Evolutionary conservation across 177 flowering plant genomes (phyloP).

Genomic region (Vitis hybrid): DNA sequence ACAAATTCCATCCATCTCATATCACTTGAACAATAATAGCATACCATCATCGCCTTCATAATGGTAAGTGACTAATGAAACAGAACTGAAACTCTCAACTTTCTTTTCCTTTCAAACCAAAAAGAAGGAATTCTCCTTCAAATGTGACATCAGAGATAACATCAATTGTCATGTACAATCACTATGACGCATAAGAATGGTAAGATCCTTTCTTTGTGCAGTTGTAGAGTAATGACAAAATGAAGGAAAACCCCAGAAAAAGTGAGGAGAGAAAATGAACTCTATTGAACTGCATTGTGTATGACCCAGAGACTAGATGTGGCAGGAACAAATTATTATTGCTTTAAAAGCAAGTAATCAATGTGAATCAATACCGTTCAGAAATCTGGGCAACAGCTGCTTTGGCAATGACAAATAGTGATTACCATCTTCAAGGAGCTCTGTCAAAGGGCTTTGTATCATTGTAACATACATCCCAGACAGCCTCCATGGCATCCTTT

Average conservation of each 20-base stretch:
- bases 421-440: constrained; percentile 59
- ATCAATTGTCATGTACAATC: neutral
- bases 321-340: neutral
- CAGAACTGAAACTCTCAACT: too few species aligned
- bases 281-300: neutral
- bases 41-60: too few species aligned
- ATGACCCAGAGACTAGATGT: neutral
- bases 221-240: neutral
- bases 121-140: too few species aligned
- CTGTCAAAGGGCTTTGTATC: constrained; percentile 91
- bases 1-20: too few species aligned
- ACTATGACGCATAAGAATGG: neutral
- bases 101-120: too few species aligned
- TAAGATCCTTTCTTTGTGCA: neutral
- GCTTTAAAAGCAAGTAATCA: neutral
- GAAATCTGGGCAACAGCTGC: neutral
- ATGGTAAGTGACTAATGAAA: too few species aligned
- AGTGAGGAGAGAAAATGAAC: neutral
- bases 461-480: constrained; percentile 95
- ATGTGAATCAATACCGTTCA: neutral
- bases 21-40: too few species aligned
- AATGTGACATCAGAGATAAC: neutral
- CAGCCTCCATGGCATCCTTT: constrained; percentile 95
- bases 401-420: neutral
- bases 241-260: neutral